Base-by-base conservation (phyloP, 2,329 filamentous ascomycete species). In the Alternaria sp. region DNA sequence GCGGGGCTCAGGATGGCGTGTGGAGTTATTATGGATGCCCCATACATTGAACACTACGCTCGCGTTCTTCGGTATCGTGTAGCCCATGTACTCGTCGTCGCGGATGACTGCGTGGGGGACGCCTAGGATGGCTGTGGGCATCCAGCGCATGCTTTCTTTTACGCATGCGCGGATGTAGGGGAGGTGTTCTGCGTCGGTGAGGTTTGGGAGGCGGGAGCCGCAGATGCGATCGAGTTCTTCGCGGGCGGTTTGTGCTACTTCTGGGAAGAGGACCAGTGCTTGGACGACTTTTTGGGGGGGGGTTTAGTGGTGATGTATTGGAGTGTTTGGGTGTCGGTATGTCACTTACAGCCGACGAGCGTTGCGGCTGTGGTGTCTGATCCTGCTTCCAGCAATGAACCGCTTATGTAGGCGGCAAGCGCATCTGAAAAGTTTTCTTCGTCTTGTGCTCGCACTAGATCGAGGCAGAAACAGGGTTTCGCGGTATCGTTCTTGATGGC, bases 1-100 rank as follows among this genome's bases (percentile, higher is more conserved):
- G 2, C 75, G 66, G 0, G 82, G 82, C 21, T 82, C 70, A 0
- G 76, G 62, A 61, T 80, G 75, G 2, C 80, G 75, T 1, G 72
- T 62, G 2, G 77, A 73, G 58, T 86, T 83, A 67, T 61, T 69
- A 5, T 67, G 62, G 8, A 67, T 51, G 10, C 33, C 46, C 77
- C 77, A 80, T 0, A 72, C 71, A 42, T 79, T 79, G 37, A 44
- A 56, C 42, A 76, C 53, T n/a, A 79, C 60, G 11, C 70, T 67
- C 0, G 77, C 72, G 1, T 72, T 76, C 51, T 77, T 77, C 0
- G 78, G 78, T 11, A 80, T 75, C n/a, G 54, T 64, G 36, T 72
- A 77, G 3, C 77, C 78, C 51, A 63, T 61, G 45, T 77, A 76
- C 14, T 60, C 48, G 26, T 76, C 73, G 11, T 74, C 73, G 0